phyloP scores from a whole-genome alignment of 2,329 filamentous ascomycete genomes.

The Sphaceloma murrayae region DNA sequence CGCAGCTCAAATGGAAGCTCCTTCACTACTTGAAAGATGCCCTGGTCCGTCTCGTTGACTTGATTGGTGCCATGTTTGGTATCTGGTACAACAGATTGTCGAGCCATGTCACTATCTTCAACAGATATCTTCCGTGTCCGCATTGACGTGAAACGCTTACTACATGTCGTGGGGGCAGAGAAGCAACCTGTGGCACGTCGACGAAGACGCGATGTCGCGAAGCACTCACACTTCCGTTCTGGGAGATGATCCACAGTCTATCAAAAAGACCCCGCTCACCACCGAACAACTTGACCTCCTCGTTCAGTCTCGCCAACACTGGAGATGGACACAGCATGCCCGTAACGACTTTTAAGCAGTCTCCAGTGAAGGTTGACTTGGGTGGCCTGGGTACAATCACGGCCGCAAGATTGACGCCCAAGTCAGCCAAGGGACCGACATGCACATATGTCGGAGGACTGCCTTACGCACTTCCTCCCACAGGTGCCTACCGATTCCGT shows the following conservation, averaged over 20 bases:
- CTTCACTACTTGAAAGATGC: constrained; percentile 1
- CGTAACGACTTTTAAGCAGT: constrained; percentile 17
- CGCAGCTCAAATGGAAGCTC: constrained; percentile 53
- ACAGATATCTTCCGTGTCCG: too few relatives aligned
- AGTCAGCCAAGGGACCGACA: constrained; percentile 24
- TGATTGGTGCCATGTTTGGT: neutral
- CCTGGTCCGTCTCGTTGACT: neutral
- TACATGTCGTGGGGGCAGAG: too few relatives aligned
- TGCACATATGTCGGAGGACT: constrained; percentile 48
- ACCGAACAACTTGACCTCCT: neutral
- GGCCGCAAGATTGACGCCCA: constrained; percentile 38
- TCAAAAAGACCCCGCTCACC: neutral
- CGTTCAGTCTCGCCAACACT: neutral
- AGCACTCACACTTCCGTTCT: constrained; percentile 9
- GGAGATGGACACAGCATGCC: constrained; percentile 14
- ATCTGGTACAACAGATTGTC: neutral
- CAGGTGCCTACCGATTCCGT: constrained; percentile 41
- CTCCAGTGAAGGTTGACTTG: constrained; percentile 30
- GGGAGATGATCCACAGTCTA: constrained; percentile 6
- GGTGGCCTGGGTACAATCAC: constrained; percentile 41
- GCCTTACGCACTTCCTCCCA: constrained; percentile 46
- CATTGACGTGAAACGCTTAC: too few relatives aligned
- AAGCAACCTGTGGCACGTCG: too few relatives aligned
- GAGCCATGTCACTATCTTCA: too few relatives aligned
- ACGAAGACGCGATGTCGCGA: constrained; percentile 13